Percentiles rank a stretch among this genome's conserved stretches.
Evolutionary conservation across 306 rosid genomes (phyloP).

Genomic region (Amphicarpaea edgeworthii): DNA sequence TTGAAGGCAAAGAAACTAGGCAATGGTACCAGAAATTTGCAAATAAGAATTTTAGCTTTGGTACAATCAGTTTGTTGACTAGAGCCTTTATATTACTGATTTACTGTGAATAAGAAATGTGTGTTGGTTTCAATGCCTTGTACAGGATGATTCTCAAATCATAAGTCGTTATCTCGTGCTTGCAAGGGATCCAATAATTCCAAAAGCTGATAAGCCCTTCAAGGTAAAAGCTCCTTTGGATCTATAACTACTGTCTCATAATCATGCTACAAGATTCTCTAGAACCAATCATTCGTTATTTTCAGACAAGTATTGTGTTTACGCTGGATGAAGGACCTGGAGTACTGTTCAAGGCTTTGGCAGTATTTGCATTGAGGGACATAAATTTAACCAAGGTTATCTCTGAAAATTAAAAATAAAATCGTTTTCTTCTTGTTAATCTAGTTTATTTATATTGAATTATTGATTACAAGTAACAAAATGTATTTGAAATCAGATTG

Average conservation of each 20-base stretch:
- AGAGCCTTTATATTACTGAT: no score
- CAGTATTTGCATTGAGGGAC: conserved; percentile 65
- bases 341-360: conserved; percentile 65
- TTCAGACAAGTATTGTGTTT: conserved; percentile 66
- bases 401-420: no score
- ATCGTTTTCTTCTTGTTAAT: conserved; percentile 26
- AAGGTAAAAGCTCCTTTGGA: conserved; percentile 51
- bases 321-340: conserved; percentile 66
- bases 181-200: conserved; percentile 76
- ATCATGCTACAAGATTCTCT: conserved; percentile 25
- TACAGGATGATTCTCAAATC: conserved; percentile 63
- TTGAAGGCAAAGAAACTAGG: neutral
- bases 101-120: conserved; percentile 26
- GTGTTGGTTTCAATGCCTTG: conserved; percentile 33
- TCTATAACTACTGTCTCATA: neutral
- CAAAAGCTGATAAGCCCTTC: conserved; percentile 55
- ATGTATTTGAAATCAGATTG: conserved; percentile 56
- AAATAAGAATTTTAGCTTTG: conserved; percentile 4
- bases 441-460: conserved; percentile 22
- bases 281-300: conserved; percentile 19
- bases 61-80: no score
- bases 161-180: conserved; percentile 67
- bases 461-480: conserved; percentile 14
- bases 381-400: conserved; percentile 59
- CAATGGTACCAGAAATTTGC: conserved; percentile 5